A percentile compares a stretch with the other conserved stretches of the same genome.
These are phyloP conservation scores for Eucalyptus decipiens DNA, from an alignment of 345 rosid genomes.

Conservation along the genomic window DNA sequence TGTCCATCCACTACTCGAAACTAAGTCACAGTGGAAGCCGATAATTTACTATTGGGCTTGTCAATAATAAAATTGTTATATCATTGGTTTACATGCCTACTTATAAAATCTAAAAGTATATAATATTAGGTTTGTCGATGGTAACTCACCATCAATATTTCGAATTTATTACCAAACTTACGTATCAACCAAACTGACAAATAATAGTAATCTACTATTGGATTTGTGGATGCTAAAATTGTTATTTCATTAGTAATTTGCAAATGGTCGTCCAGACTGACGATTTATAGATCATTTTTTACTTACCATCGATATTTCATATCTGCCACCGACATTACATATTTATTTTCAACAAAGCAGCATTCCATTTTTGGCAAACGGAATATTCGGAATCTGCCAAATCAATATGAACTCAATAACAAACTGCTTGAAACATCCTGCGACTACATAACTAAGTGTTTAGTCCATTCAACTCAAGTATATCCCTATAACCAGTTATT, in stretches of 20 bases:
- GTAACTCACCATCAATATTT: no score
- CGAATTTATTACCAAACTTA: no score
- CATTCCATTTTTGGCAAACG: background rate
- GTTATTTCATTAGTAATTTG: background rate
- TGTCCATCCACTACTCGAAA: no score
- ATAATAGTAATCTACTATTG: no score
- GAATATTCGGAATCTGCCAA: background rate
- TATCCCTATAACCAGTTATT: background rate
- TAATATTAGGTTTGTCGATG: no score
- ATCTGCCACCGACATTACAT: background rate
- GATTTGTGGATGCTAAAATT: no score
- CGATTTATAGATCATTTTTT: background rate
- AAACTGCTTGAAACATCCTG: background rate
- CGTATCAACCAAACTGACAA: no score
- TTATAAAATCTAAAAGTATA: no score
- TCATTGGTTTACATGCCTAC: no score
- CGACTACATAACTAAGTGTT: background rate
- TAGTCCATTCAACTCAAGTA: background rate
- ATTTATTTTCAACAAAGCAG: background rate
- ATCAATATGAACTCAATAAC: background rate
- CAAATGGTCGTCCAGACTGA: background rate
- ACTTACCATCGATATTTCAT: background rate
- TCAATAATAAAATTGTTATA: no score
- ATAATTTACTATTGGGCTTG: background rate
- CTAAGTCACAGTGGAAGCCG: accelerated